A percentile compares a stretch with the other conserved stretches of the same genome.
These are phyloP conservation scores for Cocos nucifera DNA, from an alignment of 176 grass and related monocot species.

Conservation along the genomic window DNA sequence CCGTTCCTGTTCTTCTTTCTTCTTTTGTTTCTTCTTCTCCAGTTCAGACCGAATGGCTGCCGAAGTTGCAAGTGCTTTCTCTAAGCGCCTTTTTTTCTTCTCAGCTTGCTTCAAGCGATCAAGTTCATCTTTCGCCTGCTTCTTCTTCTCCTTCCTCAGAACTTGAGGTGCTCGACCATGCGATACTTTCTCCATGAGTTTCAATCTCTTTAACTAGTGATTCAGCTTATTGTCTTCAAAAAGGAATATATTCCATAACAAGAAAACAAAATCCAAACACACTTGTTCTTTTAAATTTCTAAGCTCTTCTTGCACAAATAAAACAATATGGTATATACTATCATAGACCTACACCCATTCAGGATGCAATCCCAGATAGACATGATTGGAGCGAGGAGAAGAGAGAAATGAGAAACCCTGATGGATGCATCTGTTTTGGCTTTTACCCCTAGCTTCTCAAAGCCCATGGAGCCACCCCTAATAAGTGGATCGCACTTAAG, in stretches of 20 bases:
- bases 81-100: constrained; percentile 65
- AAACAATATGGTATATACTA: constrained; percentile 7
- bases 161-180: constrained; percentile 19
- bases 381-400: constrained; percentile 60
- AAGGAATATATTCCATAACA: not conserved
- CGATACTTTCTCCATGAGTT: constrained; percentile 57
- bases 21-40: constrained; percentile 74
- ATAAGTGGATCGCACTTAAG: too few relatives aligned
- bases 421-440: constrained; percentile 40
- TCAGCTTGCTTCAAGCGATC: constrained; percentile 49
- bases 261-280: constrained; percentile 26
- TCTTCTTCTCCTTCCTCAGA: constrained; percentile 53
- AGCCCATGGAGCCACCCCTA: constrained; percentile 5
- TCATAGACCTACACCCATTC: constrained; percentile 68
- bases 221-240: not conserved
- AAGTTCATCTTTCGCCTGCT: constrained; percentile 38
- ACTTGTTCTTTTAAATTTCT: constrained; percentile 8
- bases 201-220: not conserved
- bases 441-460: constrained; percentile 22
- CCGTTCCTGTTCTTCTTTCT: constrained; percentile 70
- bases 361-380: constrained; percentile 89
- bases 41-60: constrained; percentile 62
- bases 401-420: constrained; percentile 34
- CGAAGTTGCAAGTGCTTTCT: constrained; percentile 69
- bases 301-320: constrained; percentile 7